A percentile compares a stretch with the other conserved stretches of the same genome.
These are phyloP conservation scores for Rubus parviflorus DNA, from an alignment of 306 rosid species.

Conservation along the genomic window DNA sequence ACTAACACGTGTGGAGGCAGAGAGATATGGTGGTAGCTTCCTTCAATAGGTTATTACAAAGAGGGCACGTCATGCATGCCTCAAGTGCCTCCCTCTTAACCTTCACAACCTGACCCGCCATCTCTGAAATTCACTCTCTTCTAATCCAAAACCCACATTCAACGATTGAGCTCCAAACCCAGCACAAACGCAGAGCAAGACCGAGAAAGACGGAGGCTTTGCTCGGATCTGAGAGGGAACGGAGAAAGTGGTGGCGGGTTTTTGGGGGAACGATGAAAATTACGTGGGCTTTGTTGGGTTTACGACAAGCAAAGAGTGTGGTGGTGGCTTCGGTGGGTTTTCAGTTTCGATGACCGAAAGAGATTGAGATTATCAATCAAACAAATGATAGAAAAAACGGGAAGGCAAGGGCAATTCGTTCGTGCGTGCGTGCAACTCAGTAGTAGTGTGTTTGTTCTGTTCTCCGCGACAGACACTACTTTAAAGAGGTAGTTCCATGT, in stretches of 20 bases:
- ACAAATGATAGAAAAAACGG: too few relatives aligned
- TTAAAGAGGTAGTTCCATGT: too few relatives aligned
- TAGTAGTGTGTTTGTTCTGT: too few relatives aligned
- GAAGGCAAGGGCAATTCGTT: too few relatives aligned
- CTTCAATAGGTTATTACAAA: slow-evolving; percentile 64
- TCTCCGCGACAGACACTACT: too few relatives aligned
- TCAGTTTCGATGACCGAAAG: background rate
- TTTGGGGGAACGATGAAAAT: slow-evolving; percentile 36
- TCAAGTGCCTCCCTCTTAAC: slow-evolving; percentile 59
- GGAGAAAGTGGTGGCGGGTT: slow-evolving; percentile 25
- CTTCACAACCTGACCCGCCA: slow-evolving; percentile 59
- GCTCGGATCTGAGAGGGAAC: slow-evolving; percentile 50
- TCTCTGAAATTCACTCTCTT: background rate
- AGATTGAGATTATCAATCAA: background rate
- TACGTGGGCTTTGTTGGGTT: slow-evolving; percentile 45
- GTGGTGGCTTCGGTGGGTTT: slow-evolving; percentile 2
- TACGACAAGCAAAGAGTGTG: slow-evolving; percentile 29
- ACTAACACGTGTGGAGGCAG: slow-evolving; percentile 90
- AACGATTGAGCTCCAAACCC: slow-evolving; percentile 2
- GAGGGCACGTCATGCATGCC: slow-evolving; percentile 99
- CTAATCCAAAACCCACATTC: slow-evolving; percentile 24
- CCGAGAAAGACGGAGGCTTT: background rate
- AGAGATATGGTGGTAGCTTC: slow-evolving; percentile 93
- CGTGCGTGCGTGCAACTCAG: too few relatives aligned
- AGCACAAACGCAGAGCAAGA: slow-evolving; percentile 5